Evolutionary conservation across 2,329 filamentous ascomycete genomes (phyloP).

Genomic region (Alternaria longipes): DNA sequence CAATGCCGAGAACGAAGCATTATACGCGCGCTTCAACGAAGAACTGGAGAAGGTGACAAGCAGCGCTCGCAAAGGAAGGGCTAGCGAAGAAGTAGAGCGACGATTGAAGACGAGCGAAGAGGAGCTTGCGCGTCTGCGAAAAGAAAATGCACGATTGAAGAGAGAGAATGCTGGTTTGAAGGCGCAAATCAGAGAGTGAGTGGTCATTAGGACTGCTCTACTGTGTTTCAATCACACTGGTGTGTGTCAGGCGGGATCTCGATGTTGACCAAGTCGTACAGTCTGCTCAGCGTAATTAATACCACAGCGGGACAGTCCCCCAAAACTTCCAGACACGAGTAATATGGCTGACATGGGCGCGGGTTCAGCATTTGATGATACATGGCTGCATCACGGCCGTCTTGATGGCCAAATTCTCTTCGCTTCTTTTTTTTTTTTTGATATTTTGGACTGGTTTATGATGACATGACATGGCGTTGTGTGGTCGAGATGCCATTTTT

Average conservation of each 20-base stretch:
- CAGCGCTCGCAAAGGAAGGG: slow-evolving; percentile 73
- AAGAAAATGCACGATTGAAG: slow-evolving; percentile 85
- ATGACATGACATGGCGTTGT: slow-evolving; percentile 25
- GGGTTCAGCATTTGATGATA: slow-evolving; percentile 20
- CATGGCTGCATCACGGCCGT: slow-evolving; percentile 13
- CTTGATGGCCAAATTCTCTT: slow-evolving; percentile 6
- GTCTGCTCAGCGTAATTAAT: slow-evolving; percentile 6
- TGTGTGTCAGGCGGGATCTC: background rate
- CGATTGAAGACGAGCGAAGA: slow-evolving; percentile 78
- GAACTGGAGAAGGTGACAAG: slow-evolving; percentile 86
- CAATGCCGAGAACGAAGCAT: slow-evolving; percentile 88
- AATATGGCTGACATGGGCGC: slow-evolving; percentile 1
- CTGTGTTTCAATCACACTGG: background rate
- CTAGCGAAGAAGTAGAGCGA: slow-evolving; percentile 78
- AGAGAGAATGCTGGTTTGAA: slow-evolving; percentile 78
- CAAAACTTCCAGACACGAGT: background rate
- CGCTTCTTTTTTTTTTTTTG: background rate
- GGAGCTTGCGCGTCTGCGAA: slow-evolving; percentile 78
- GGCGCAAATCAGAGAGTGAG: slow-evolving; percentile 58
- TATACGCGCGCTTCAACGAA: slow-evolving; percentile 93
- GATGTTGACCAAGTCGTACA: slow-evolving; percentile 15
- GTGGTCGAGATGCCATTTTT: background rate
- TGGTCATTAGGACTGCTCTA: slow-evolving; percentile 19
- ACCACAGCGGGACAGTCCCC: background rate
- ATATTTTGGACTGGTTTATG: background rate